Evolutionary conservation across 192 early-diverging fungal genomes (phyloP), one percentile per base, ranked within the genome.

Genomic region (Gaertneriomyces sp.): DNA sequence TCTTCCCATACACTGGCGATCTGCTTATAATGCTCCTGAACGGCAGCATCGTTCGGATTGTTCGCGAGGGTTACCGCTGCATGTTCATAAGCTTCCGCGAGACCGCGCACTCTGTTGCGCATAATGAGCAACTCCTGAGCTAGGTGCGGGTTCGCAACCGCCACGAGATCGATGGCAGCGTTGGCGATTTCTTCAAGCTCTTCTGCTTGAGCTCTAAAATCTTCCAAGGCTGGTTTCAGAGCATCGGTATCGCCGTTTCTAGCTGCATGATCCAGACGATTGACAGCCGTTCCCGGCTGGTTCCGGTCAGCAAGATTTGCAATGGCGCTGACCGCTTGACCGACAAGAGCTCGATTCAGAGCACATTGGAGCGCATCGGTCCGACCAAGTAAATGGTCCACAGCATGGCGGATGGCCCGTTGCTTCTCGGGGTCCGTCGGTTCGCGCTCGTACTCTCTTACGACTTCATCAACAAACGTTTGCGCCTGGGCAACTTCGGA

Each of bases 1-100:
- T 69, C 71, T 42, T 70, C 70, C 72, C 73, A 80, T n/a, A 62
- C 56, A n/a, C 40, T 42, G 6, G 45, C 14, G 0, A 77, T 63
- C 11, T 9, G 49, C 53, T 66, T 43, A n/a, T 71, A 64, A 60
- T 77, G 70, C 57, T 53, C 63, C 39, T 25, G 12, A 1, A 69
- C 63, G 5, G 52, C 55, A 33, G 17, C 40, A 51, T 77, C 75
- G n/a, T 45, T 39, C 6, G 69, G 70, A 41, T 59, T 65, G 16
- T 12, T 33, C 4, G 41, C 55, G 19, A 73, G n/a, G 43, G 73
- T 4, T 14, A 61, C 9, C 50, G 68, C 69, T 10, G 69, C 69
- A 3, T 53, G 70, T 4, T 16, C 52, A 12, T 69, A 45, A 7
- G 66, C 62, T 2, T 61, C 56, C 4, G 58, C 20, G 2, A 76